A percentile compares a stretch with the other conserved stretches of the same genome.
Evolutionary conservation across 257 asterid species (phyloP).

Genomic region (Penstemon newberryi): DNA sequence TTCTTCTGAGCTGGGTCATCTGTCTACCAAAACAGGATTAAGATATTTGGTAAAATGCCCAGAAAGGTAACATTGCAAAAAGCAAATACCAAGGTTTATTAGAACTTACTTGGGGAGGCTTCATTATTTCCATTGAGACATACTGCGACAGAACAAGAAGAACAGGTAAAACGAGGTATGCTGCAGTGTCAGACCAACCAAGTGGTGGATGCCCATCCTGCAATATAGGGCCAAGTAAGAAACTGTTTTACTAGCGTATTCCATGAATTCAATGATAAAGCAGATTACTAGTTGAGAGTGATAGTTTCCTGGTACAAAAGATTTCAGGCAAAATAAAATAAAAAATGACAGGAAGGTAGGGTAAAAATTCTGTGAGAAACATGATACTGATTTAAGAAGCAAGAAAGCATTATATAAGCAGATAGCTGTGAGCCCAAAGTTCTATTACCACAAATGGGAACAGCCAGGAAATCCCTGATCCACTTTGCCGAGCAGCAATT

Average conservation of each 20-base stretch:
- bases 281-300: conserved; percentile 18
- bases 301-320: conserved; percentile 9
- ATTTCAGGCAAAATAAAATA: conserved; percentile 23
- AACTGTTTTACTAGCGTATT: conserved; percentile 18
- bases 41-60: conserved; percentile 40
- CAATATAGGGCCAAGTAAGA: conserved; percentile 30
- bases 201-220: conserved; percentile 99
- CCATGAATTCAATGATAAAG: conserved; percentile 2
- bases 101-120: conserved; percentile 91
- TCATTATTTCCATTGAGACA: conserved; percentile 97
- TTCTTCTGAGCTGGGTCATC: conserved; percentile 98
- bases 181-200: conserved; percentile 95
- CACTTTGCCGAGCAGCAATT: conserved; percentile 98
- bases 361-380: conserved; percentile 17
- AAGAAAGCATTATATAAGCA: conserved; percentile 11
- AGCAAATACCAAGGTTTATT: conserved; percentile 21
- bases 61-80: conserved; percentile 11
- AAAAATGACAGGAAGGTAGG: neutral
- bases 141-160: conserved; percentile 86
- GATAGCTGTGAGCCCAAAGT: conserved; percentile 4
- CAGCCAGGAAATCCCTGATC: conserved; percentile 96
- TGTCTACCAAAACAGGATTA: conserved; percentile 59
- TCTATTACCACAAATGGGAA: conserved; percentile 87
- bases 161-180: conserved; percentile 92
- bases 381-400: conserved; percentile 10